Evolutionary conservation across 768 basidiomycete genomes (phyloP).

Genomic region (Tricholoma saponaceum): DNA sequence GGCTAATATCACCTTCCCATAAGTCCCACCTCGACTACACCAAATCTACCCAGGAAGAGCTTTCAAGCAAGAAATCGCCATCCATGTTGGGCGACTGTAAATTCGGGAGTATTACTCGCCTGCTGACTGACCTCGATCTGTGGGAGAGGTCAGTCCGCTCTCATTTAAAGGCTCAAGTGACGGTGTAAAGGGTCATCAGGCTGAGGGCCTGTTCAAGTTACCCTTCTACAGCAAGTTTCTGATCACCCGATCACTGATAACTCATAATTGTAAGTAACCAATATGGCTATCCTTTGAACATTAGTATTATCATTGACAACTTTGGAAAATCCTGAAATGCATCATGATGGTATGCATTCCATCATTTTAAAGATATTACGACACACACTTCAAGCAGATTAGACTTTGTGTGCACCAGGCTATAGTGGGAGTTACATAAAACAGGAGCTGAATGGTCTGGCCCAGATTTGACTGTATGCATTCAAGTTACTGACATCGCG

Average conservation of each 20-base stretch:
- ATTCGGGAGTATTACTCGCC: background rate
- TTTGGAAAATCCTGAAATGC: conserved; percentile 12
- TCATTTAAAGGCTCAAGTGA: background rate
- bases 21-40: background rate
- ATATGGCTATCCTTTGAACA: conserved; percentile 15
- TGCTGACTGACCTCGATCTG: background rate
- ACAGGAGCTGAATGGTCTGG: too few species aligned
- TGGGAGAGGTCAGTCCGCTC: background rate
- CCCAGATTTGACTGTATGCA: too few species aligned
- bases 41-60: background rate
- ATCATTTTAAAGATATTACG: conserved; percentile 10
- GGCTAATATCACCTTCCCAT: background rate
- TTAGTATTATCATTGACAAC: conserved; percentile 19
- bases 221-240: conserved; percentile 13
- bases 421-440: too few species aligned
- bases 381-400: conserved; percentile 9
- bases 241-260: background rate
- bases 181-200: too few species aligned
- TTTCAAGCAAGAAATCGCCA: background rate
- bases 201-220: conserved; percentile 21
- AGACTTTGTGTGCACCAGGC: too few species aligned
- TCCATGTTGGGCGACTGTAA: background rate
- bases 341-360: conserved; percentile 24
- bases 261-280: background rate
- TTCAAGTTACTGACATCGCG: too few species aligned